Evolutionary conservation across 2,329 filamentous ascomycete genomes (phyloP).

Genomic region (Trichoderma sp.): DNA sequence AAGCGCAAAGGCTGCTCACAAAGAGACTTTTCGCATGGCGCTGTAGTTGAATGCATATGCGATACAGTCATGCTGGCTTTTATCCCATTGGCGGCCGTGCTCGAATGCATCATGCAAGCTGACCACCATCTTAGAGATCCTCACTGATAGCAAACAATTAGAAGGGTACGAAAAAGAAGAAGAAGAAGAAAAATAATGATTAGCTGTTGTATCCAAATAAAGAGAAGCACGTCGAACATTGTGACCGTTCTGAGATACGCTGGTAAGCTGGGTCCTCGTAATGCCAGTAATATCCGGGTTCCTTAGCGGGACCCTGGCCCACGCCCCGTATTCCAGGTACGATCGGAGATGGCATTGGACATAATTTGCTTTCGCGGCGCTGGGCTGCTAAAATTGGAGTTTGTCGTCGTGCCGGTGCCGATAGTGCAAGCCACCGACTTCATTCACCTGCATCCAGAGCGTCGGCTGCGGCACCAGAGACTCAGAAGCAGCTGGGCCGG

Average conservation of each 20-base stretch:
- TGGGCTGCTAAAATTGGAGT: constrained; percentile 8
- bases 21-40: not conserved
- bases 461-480: not conserved
- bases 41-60: not conserved
- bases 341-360: constrained; percentile 18
- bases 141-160: not conserved
- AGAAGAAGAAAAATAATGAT: not conserved
- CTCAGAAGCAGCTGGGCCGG: not conserved
- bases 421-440: constrained; percentile 3
- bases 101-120: constrained; percentile 12
- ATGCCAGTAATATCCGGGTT: constrained; percentile 20
- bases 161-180: not conserved
- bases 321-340: constrained; percentile 15
- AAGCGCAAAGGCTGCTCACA: no score
- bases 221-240: not conserved
- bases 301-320: not conserved
- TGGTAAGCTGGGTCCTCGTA: constrained; percentile 9
- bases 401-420: not conserved
- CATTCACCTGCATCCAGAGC: not conserved
- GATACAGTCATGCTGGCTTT: not conserved
- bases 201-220: not conserved
- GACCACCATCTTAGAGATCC: constrained; percentile 13
- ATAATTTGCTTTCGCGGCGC: constrained; percentile 6
- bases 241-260: constrained; percentile 1
- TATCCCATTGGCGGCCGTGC: not conserved